These are phyloP conservation scores for Boletus reticulatus DNA, from an alignment of 768 basidiomycete genomes.

Conservation along the genomic window DNA sequence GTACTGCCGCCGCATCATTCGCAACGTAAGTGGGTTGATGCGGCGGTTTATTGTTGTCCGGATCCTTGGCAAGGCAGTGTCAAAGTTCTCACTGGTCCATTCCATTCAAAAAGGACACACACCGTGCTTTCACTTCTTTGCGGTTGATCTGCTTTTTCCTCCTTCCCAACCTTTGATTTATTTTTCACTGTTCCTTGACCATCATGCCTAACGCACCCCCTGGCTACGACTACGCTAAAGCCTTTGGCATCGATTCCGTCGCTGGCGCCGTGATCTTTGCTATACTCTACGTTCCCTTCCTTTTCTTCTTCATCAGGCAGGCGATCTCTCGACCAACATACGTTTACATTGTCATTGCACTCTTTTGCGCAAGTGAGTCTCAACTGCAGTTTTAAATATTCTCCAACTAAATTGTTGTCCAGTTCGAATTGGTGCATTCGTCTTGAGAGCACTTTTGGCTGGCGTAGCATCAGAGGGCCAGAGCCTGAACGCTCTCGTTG, in stretches of 20 bases:
- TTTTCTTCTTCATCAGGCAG: conserved; percentile 20
- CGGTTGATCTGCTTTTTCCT: conserved; percentile 20
- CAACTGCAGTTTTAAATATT: neutral
- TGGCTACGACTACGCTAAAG: conserved; percentile 23
- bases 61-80: conserved; percentile 10
- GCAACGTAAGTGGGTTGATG: too few species aligned
- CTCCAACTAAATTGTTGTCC: neutral
- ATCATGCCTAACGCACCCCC: conserved; percentile 17
- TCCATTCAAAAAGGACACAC: conserved; percentile 13
- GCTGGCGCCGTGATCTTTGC: conserved; percentile 34
- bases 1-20: too few species aligned
- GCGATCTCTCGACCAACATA: conserved; percentile 25
- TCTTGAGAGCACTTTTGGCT: conserved; percentile 29
- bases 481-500: conserved; percentile 21
- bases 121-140: neutral
- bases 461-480: conserved; percentile 19
- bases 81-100: neutral
- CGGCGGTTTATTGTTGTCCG: too few species aligned
- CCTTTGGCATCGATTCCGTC: conserved; percentile 29
- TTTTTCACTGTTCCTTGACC: neutral
- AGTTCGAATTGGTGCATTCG: conserved; percentile 34
- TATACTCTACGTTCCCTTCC: conserved; percentile 27
- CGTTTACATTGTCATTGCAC: conserved; percentile 26
- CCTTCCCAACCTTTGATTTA: neutral
- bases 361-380: conserved; percentile 30